Percentiles rank a stretch among this genome's conserved stretches.
These are phyloP conservation scores for Rhynchospora pubera DNA, from an alignment of 176 grass and related monocot genomes.

Conservation along the genomic window DNA sequence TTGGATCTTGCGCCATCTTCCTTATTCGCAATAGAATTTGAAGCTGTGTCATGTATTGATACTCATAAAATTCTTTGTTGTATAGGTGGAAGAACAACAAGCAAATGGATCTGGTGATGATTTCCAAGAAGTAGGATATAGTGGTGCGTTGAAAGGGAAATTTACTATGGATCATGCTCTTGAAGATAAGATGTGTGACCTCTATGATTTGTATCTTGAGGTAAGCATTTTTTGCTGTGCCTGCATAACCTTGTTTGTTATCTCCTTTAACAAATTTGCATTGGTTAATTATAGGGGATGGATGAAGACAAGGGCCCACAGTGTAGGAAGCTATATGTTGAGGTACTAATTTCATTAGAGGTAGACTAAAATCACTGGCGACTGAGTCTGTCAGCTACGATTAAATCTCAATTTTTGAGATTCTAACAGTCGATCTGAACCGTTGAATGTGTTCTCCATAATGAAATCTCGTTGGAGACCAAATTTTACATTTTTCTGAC, in stretches of 20 bases:
- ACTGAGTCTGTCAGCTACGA: too few relatives aligned
- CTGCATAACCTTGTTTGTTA: not conserved
- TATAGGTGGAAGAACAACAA: constrained; percentile 37
- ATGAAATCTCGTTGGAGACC: too few relatives aligned
- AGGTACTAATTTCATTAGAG: constrained; percentile 55
- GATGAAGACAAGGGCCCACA: constrained; percentile 99
- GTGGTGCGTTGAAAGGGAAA: constrained; percentile 55
- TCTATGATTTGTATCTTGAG: constrained; percentile 99
- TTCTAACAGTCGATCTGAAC: too few relatives aligned
- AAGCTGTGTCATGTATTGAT: not conserved
- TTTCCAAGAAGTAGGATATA: constrained; percentile 56
- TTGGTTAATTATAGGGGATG: constrained; percentile 58
- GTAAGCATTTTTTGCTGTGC: constrained; percentile 32
- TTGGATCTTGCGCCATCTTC: too few relatives aligned
- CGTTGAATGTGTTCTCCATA: too few relatives aligned
- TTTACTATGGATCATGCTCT: constrained; percentile 59
- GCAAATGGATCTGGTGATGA: constrained; percentile 70
- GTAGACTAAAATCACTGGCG: too few relatives aligned
- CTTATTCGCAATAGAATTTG: not conserved
- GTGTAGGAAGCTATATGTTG: constrained; percentile 92
- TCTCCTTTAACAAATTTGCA: not conserved
- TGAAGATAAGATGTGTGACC: constrained; percentile 94
- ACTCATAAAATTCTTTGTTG: not conserved
- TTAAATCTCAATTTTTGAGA: too few relatives aligned
- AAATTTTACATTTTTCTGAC: too few relatives aligned